Evolutionary conservation across 371 early-diverging fungal species (phyloP).

Genomic region (Apophysomyces trapeziformis): DNA sequence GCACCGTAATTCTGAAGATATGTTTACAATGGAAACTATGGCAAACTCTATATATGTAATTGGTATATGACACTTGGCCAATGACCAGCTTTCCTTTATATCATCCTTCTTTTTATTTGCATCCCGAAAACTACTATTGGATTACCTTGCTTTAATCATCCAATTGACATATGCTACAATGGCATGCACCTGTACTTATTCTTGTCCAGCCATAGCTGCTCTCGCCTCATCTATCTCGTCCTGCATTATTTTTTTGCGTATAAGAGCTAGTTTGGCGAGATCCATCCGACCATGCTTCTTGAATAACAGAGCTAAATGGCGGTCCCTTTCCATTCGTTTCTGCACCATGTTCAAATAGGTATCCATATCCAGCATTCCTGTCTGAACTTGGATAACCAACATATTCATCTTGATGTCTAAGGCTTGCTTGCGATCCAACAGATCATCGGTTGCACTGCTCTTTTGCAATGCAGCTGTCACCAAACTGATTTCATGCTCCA

Average conservation of each 20-base stretch:
- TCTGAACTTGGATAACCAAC: conserved; percentile 79
- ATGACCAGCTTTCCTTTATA: too few species aligned
- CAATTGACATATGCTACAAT: neutral
- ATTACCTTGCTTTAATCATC: neutral
- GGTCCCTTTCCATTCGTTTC: conserved; percentile 63
- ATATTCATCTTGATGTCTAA: conserved; percentile 82
- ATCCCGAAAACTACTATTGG: too few species aligned
- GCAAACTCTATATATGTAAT: too few species aligned
- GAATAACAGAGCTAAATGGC: conserved; percentile 70
- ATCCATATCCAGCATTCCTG: conserved; percentile 78
- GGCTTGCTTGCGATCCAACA: conserved; percentile 66
- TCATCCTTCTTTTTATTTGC: too few species aligned
- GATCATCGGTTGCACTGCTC: conserved; percentile 54
- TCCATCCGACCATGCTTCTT: conserved; percentile 69
- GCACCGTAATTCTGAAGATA: too few species aligned
- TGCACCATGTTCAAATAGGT: conserved; percentile 63
- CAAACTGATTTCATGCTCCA: conserved; percentile 71
- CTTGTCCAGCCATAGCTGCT: conserved; percentile 58
- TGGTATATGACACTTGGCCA: too few species aligned
- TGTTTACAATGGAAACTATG: too few species aligned
- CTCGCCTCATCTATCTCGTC: conserved; percentile 81
- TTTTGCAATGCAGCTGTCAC: conserved; percentile 53
- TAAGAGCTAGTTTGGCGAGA: conserved; percentile 71
- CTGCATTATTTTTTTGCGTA: conserved; percentile 78
- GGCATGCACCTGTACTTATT: too few species aligned